A percentile compares a stretch with the other conserved stretches of the same genome.
Evolutionary conservation across 345 rosid genomes (phyloP).

Genomic region (Odontarrhena argentea): DNA sequence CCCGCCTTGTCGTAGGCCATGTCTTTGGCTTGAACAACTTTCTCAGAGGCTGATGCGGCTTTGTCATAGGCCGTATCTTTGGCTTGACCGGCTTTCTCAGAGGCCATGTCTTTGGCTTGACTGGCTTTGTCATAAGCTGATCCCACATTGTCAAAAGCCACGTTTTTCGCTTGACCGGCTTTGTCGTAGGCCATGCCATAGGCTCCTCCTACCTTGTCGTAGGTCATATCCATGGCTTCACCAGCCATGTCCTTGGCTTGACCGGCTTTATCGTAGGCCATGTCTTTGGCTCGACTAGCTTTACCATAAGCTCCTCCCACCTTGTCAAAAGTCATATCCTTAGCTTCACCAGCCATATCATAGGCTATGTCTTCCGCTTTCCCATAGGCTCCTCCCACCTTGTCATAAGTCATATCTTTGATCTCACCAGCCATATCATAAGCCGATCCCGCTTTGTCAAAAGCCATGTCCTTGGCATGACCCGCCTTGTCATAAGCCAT

Average conservation of each 20-base stretch:
- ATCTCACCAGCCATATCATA: background rate
- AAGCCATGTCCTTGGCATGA: background rate
- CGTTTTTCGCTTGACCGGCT: background rate
- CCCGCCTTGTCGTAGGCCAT: constrained; percentile 5
- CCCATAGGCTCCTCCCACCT: background rate
- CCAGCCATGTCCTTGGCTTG: constrained; percentile 8
- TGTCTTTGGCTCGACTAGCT: constrained; percentile 30
- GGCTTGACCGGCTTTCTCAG: constrained; percentile 11
- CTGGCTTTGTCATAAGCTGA: constrained; percentile 21
- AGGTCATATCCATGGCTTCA: constrained; percentile 30
- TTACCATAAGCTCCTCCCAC: constrained; percentile 1
- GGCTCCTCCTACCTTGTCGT: background rate
- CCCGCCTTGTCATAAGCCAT: constrained; percentile 18
- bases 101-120: constrained; percentile 8
- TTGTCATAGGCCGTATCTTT: constrained; percentile 12
- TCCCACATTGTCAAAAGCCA: constrained; percentile 17
- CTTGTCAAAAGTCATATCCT: constrained; percentile 38
- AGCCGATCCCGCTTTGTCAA: background rate
- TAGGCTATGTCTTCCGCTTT: background rate
- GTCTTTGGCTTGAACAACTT: background rate
- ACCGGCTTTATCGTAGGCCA: constrained; percentile 10
- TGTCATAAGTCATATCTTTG: background rate
- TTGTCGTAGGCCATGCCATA: background rate
- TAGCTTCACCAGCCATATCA: constrained; percentile 28
- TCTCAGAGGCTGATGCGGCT: too few species aligned